These are phyloP conservation scores for Tulasnella sp. DNA, from an alignment of 768 basidiomycete genomes.

Conservation along the genomic window DNA sequence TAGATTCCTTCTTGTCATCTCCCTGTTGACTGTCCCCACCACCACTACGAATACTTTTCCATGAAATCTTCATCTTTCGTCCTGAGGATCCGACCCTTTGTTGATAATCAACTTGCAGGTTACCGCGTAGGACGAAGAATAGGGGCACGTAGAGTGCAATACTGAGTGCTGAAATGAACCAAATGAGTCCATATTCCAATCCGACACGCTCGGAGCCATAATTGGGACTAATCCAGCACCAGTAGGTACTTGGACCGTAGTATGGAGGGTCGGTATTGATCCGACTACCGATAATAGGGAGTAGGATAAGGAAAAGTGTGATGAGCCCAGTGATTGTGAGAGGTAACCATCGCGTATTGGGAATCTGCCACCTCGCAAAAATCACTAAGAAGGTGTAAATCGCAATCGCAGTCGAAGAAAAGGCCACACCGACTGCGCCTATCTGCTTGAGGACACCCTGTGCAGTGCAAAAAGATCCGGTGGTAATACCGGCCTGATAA, in stretches of 20 bases:
- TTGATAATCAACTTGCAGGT: conserved; percentile 25
- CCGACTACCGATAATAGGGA: not conserved
- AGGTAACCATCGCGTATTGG: conserved; percentile 25
- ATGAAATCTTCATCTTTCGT: conserved; percentile 38
- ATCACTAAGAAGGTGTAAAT: conserved; percentile 31
- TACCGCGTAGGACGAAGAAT: conserved; percentile 31
- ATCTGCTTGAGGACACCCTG: conserved; percentile 31
- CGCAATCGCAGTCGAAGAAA: conserved; percentile 29
- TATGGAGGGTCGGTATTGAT: no score
- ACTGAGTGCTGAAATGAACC: conserved; percentile 34
- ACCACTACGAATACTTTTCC: no score
- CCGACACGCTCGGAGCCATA: conserved; percentile 31
- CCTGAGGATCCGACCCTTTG: conserved; percentile 29
- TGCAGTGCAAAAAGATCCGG: conserved; percentile 26
- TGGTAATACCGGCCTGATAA: conserved; percentile 22
- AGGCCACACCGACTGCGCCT: conserved; percentile 32
- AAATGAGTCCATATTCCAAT: conserved; percentile 43
- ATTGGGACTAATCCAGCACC: conserved; percentile 38
- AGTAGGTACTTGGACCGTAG: not conserved
- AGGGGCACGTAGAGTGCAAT: conserved; percentile 35
- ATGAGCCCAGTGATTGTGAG: conserved; percentile 27
- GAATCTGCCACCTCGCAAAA: conserved; percentile 26
- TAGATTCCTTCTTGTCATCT: not conserved
- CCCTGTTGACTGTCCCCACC: no score
- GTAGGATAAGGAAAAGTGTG: conserved; percentile 31